Percentiles rank a stretch among this genome's conserved stretches.
These are phyloP conservation scores for Cladosporium halotolerans DNA, from an alignment of 2,329 filamentous ascomycete species.

Conservation along the genomic window DNA sequence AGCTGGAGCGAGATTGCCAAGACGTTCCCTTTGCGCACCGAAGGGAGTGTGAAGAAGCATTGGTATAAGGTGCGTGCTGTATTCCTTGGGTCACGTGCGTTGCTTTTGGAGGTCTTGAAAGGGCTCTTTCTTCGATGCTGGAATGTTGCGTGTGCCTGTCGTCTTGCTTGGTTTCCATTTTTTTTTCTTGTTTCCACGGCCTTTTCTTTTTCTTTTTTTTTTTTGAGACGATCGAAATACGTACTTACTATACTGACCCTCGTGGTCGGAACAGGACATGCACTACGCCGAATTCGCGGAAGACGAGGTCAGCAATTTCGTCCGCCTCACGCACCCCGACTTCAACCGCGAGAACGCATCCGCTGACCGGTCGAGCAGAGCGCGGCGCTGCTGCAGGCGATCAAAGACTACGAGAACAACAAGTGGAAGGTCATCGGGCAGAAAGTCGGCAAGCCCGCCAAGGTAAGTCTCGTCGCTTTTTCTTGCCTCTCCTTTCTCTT, in stretches of 20 bases:
- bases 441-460: conserved; percentile 96
- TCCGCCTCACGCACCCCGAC: conserved; percentile 30
- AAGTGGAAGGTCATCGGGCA: conserved; percentile 98
- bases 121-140: neutral
- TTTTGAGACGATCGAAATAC: neutral
- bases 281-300: conserved; percentile 98
- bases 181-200: no score
- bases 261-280: conserved; percentile 65
- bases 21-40: conserved; percentile 89
- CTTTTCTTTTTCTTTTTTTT: neutral
- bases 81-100: neutral
- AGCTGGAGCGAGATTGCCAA: conserved; percentile 99
- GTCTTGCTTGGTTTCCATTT: no score
- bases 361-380: conserved; percentile 48
- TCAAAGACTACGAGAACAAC: conserved; percentile 97
- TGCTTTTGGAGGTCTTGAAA: neutral
- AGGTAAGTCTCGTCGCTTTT: conserved; percentile 50
- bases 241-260: conserved; percentile 1
- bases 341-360: neutral
- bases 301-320: conserved; percentile 68
- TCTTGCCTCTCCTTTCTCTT: neutral
- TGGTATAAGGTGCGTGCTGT: conserved; percentile 78
- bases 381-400: conserved; percentile 76
- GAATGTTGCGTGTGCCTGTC: neutral
- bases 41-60: conserved; percentile 98